Evolutionary conservation across 768 basidiomycete species (phyloP), one percentile per base, ranked within the genome.

Genomic region (Boletus tomentosulus): DNA sequence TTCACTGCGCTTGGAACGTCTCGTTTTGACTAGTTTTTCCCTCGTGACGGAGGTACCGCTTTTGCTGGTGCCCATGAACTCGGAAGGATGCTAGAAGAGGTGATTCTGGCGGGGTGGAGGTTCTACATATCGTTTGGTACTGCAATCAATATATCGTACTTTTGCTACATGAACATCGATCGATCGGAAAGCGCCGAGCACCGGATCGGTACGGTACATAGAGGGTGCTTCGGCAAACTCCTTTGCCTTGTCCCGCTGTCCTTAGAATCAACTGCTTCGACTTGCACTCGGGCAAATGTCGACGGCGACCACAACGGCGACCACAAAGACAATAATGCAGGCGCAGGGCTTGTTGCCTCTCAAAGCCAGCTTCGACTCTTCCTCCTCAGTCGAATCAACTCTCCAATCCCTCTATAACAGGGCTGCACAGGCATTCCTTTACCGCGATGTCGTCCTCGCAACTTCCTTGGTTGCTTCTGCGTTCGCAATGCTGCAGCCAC

Each of bases 381-480:
- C 60, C n/a, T 56, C 67, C 11, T 61, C 74, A 11, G 69, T 77
- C 0, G 69, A 72, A 7, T 75, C 79, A 6, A 82, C 84, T 4
- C 72, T 92, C 31, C 81, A 85, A 39, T 81, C 86, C 10, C 74
- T 92, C 46, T 91, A 92, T 71, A 77, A 80, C 63, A 84, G 87
- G 51, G 90, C 91, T 25, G 84, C 86, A 41, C 79, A 83, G 43
- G 87, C 89, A 1, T 92, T 93, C 64, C 78, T 92, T 37, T 83
- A 83, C 53, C 85, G 85, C 53, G 85, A 92, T 62, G 72, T 87
- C 43, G 62, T 73, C n/a, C 76, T 87, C 39, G 85, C 89, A 0
- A 71, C 85, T 52, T 78, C 83, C 3, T 75, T 92, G 33, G 65
- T 92, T 27, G 73, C 78, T 41, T 81, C 87, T 8, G 90, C 89